These are phyloP conservation scores for Dendrobium officinale DNA, from an alignment of 106 monocot genomes.

Conservation along the genomic window DNA sequence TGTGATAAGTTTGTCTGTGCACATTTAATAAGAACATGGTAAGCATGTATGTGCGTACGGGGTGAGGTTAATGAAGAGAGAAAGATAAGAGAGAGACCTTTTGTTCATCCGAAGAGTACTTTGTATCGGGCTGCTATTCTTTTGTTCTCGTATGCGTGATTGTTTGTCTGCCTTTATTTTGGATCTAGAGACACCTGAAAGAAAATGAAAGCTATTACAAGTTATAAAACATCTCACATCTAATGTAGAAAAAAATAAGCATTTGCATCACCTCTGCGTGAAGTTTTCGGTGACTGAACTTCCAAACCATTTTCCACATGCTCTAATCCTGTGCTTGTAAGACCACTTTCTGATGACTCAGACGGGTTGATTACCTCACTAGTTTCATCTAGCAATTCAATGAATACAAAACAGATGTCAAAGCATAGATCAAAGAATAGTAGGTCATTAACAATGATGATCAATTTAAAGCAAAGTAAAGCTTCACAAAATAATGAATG, in stretches of 20 bases:
- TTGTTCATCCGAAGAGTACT: conserved; percentile 13
- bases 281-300: conserved; percentile 42
- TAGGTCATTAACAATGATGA: neutral
- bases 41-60: neutral
- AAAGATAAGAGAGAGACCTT: conserved; percentile 27
- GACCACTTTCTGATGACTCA: conserved; percentile 24
- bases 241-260: neutral
- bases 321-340: conserved; percentile 17
- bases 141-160: conserved; percentile 7
- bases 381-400: conserved; percentile 28
- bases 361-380: conserved; percentile 50
- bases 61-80: neutral
- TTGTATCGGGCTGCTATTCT: conserved; percentile 9
- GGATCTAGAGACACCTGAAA: conserved; percentile 23
- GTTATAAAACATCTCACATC: neutral
- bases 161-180: conserved; percentile 16
- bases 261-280: conserved; percentile 38
- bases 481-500: neutral
- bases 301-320: conserved; percentile 28
- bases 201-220: neutral
- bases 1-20: no score
- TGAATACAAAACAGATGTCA: neutral
- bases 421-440: neutral
- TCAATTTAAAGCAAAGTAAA: neutral
- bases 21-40: neutral